Evolutionary conservation across 345 rosid species (phyloP).

Genomic region (Camelina laxa): DNA sequence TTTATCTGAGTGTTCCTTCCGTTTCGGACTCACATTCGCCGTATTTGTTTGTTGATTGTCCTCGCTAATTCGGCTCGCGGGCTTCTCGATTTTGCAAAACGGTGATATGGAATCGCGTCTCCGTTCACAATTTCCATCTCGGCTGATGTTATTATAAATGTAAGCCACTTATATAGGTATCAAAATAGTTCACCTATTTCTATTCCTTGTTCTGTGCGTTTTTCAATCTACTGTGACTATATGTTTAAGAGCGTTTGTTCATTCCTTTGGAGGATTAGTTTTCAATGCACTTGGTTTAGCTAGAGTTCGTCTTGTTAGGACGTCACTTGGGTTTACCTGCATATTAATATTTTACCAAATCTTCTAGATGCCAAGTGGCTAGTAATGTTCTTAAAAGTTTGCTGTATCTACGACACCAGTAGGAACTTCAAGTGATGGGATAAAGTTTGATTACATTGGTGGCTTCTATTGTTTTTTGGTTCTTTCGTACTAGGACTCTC

Average conservation of each 20-base stretch:
- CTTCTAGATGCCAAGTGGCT: too few relatives aligned
- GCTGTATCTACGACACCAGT: not conserved
- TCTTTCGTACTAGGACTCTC: not conserved
- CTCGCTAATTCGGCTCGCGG: not conserved
- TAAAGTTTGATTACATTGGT: not conserved
- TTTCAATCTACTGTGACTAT: not conserved
- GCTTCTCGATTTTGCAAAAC: not conserved
- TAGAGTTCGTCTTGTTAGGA: not conserved
- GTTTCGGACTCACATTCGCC: constrained; percentile 6
- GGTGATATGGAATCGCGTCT: not conserved
- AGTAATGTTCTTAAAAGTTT: not conserved
- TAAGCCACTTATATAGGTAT: not conserved
- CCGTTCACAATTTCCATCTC: not conserved
- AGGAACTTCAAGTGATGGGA: not conserved
- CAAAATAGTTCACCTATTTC: not conserved
- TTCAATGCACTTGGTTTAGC: constrained; percentile 2
- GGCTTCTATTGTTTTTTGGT: not conserved
- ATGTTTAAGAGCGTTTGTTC: not conserved
- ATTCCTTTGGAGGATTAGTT: not conserved
- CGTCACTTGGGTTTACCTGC: not conserved
- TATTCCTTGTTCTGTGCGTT: not conserved
- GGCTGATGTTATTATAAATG: not conserved
- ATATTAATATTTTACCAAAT: not conserved
- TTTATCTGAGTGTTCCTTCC: not conserved
- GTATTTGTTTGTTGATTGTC: not conserved